A percentile compares a stretch with the other conserved stretches of the same genome.
These are phyloP conservation scores for Viola odorata DNA, from an alignment of 345 rosid genomes.

Conservation along the genomic window DNA sequence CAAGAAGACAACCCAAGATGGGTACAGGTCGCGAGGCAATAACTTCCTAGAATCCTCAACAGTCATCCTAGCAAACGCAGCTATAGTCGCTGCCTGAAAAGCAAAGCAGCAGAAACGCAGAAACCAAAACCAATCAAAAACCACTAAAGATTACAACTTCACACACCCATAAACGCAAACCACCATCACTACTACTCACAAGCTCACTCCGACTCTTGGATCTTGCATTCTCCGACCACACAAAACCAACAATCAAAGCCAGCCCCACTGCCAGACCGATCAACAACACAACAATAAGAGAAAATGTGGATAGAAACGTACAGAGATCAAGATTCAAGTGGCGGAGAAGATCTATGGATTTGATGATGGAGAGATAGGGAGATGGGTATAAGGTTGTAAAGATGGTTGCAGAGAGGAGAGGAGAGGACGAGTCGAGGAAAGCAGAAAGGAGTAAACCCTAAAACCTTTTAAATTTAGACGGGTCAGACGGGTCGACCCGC, in stretches of 20 bases:
- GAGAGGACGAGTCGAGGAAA: too few species aligned
- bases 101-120: neutral
- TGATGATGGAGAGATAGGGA: too few species aligned
- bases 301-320: too few species aligned
- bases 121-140: neutral
- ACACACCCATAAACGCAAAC: too few species aligned
- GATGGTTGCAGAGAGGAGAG: too few species aligned
- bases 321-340: too few species aligned
- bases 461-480: too few species aligned
- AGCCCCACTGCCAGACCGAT: slow-evolving; percentile 67
- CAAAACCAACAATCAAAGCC: slow-evolving; percentile 66
- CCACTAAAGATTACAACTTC: neutral
- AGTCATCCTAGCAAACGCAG: slow-evolving; percentile 94
- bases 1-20: slow-evolving; percentile 96
- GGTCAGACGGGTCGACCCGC: too few species aligned
- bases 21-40: slow-evolving; percentile 71
- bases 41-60: slow-evolving; percentile 89
- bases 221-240: slow-evolving; percentile 72
- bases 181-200: slow-evolving; percentile 37
- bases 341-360: too few species aligned
- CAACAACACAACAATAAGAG: slow-evolving; percentile 27
- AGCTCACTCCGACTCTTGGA: slow-evolving; percentile 75
- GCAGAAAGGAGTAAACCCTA: too few species aligned
- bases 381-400: too few species aligned
- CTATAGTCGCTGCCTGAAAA: slow-evolving; percentile 71